Evolutionary conservation across 192 early-diverging fungal genomes (phyloP), one percentile per base, ranked within the genome.

Genomic region (Coemansia furcata): DNA sequence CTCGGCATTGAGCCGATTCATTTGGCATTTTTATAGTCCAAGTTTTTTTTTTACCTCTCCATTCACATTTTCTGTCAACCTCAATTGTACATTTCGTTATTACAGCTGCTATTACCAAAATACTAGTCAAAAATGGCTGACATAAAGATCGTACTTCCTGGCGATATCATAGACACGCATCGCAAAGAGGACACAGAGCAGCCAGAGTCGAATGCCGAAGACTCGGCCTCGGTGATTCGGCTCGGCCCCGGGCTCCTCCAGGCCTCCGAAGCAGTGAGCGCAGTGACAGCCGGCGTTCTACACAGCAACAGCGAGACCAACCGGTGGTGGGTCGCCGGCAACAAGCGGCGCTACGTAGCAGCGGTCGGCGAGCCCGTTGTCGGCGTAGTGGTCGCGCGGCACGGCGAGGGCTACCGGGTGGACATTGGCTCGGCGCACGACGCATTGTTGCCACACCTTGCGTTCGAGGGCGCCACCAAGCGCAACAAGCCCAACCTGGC

Each of bases 381-480:
- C 54, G 98, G 96, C 17, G 87, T 90, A 3, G 87, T 99, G 1
- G 78, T 74, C 35, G 85, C 74, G 3, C 86, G 87, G 59, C 68
- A 85, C 17, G 89, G 72, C 62, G 96, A 98, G 37, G 82, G 84
- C 57, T 99, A 91, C 72, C 85, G 90, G 49, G 88, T 99, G 9
- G 98, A 99, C 67, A 96, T 99, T 82, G 95, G 96, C n/a, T 82
- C 89, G 2, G 92, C 96, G 9, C 94, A 96, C 61, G 84, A 84
- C 29, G 98, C 95, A 2, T 71, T 88, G 14, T 74, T 99, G 52
- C 85, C 88, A 26, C 70, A 86, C 5, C 72, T 97, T 46, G 92
- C 98, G 0, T 99, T 99, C 70, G 96, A 98, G 76, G 94, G 94
- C 21, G 96, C 94, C 1, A 95, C 92, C 6, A 95, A 93, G 71